Evolutionary conservation across 768 basidiomycete species (phyloP).

Genomic region (Pleurotus salmoneostramineus): DNA sequence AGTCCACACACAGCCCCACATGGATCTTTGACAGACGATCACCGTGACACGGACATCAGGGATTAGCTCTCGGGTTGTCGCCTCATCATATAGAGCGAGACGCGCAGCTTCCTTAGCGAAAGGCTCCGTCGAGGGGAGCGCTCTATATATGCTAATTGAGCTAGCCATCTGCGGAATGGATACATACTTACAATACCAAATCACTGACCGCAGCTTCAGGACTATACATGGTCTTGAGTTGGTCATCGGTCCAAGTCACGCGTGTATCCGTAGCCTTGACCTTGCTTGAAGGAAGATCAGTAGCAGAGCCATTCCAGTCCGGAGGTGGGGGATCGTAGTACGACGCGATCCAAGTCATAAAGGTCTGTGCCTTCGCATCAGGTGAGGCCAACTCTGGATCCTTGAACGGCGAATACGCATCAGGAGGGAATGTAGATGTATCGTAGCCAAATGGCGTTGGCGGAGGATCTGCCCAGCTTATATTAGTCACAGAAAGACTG

Average conservation of each 20-base stretch:
- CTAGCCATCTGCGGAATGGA: constrained; percentile 15
- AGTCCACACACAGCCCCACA: constrained; percentile 22
- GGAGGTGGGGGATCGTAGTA: constrained; percentile 22
- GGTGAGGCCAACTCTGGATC: constrained; percentile 18
- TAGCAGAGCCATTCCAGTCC: neutral
- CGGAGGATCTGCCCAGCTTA: constrained; percentile 25
- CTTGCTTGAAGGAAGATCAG: neutral
- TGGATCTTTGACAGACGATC: constrained; percentile 16
- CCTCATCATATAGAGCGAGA: neutral
- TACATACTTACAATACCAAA: constrained; percentile 14
- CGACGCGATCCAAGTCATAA: constrained; percentile 23
- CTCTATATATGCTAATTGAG: constrained; percentile 14
- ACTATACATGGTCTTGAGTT: constrained; percentile 13
- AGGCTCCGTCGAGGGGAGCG: constrained; percentile 18
- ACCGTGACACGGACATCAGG: constrained; percentile 18
- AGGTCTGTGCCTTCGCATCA: constrained; percentile 19
- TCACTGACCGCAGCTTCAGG: constrained; percentile 15
- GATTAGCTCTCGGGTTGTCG: constrained; percentile 7
- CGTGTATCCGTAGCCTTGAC: constrained; percentile 9
- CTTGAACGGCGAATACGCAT: constrained; percentile 17
- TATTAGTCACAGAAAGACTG: neutral
- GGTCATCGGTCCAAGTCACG: constrained; percentile 18
- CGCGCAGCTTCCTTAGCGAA: constrained; percentile 5
- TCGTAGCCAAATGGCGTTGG: constrained; percentile 21
- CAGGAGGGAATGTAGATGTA: neutral